Base-by-base conservation (phyloP, 768 basidiomycete genomes). In the Sporobolomyces phaffii region DNA sequence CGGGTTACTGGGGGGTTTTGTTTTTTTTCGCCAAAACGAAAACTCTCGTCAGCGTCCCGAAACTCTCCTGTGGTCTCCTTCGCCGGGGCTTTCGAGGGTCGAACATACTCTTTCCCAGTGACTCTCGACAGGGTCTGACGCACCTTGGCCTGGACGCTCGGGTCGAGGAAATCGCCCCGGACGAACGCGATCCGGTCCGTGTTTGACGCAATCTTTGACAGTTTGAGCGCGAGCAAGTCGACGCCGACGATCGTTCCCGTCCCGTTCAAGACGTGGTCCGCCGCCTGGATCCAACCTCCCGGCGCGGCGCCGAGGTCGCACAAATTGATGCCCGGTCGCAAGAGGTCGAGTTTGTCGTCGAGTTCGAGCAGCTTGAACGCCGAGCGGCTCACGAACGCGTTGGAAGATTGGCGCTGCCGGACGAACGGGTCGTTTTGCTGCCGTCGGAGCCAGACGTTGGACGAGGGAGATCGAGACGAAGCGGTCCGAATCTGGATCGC, bases 201-300 rank as follows among this genome's bases (percentile, higher is more conserved):
- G 18, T 56, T 33, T 47, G 50, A 31, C 13, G 51, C 47, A n/a
- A 74, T 52, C 15, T 38, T 85, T 9, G 38, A 28, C 38, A 85
- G 84, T 1, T 77, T 75, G 72, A 96, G 88, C 3, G 81, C 82
- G 6, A 93, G 81, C 17, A 92, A 78, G 78, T 97, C 94, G 57
- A 94, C 84, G 0, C 88, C 89, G 58, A 93, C 80, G 71, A 96
- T 83, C 1, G 77, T 81, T 0, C 74, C 74, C 11, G 52, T 13
- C 31, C 43, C 31, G 17, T 86, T 85, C n/a, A 89, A 75, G 62
- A 83, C 82, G 36, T 80, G 80, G 0, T 84, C 82, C 18, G 84
- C 85, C 15, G 91, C 91, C 75, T 96, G 92, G 54, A 87, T 88
- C 93, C 94, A 98, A 0, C 91, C 91, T 0, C 92, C 92, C 0